A percentile compares a stretch with the other conserved stretches of the same genome.
Evolutionary conservation across 495 filamentous ascomycete genomes (phyloP).

Genomic region (Aspergillus sclerotiicarbonarius): DNA sequence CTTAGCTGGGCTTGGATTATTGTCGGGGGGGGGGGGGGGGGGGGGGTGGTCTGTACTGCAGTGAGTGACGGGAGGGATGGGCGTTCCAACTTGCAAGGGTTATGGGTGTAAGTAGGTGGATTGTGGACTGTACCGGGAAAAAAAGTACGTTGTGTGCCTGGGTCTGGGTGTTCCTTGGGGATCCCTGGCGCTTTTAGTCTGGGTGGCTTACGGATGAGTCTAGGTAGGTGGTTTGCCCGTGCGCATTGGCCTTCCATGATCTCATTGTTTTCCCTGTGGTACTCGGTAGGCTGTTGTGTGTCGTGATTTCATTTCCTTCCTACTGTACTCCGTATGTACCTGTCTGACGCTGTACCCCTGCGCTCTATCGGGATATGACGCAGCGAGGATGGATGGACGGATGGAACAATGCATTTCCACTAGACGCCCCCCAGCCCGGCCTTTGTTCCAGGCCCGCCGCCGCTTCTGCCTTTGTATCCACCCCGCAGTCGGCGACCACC

Average conservation of each 20-base stretch:
- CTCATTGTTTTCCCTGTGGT: too few species aligned
- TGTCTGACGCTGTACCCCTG: neutral
- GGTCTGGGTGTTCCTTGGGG: neutral
- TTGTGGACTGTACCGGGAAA: neutral
- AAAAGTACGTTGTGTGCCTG: neutral
- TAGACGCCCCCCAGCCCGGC: constrained; percentile 17
- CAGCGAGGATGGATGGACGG: neutral
- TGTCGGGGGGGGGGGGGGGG: too few species aligned
- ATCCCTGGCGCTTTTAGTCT: neutral
- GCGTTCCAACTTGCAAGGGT: too few species aligned
- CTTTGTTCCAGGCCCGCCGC: constrained; percentile 13
- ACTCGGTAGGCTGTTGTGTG: too few species aligned
- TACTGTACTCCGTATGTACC: neutral
- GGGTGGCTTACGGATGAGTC: neutral
- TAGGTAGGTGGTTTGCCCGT: neutral
- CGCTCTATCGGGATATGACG: neutral
- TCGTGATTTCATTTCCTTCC: neutral
- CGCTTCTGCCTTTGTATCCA: constrained; percentile 27
- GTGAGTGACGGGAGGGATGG: too few species aligned
- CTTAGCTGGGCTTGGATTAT: too few species aligned
- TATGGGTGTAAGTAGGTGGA: neutral
- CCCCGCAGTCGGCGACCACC: constrained; percentile 24
- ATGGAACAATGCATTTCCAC: constrained; percentile 2
- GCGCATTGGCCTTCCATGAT: constrained; percentile 1
- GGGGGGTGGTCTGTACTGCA: too few species aligned